These are phyloP conservation scores for Secale cereale DNA, from an alignment of 176 grass and related monocot species.

Conservation along the genomic window DNA sequence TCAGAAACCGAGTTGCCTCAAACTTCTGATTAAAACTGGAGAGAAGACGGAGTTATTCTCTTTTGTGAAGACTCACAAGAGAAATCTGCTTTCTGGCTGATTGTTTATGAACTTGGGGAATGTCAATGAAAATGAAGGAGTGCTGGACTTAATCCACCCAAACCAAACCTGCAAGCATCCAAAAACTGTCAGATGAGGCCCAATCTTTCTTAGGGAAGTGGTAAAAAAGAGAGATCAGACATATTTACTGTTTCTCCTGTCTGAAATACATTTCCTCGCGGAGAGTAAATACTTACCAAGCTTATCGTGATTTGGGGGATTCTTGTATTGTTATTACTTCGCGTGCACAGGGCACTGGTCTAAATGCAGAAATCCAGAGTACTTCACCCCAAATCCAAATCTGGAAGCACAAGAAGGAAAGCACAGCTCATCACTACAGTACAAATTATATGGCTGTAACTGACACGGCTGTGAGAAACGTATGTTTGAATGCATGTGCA, in stretches of 20 bases:
- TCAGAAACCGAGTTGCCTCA: not conserved
- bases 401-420: constrained; percentile 24
- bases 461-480: not conserved
- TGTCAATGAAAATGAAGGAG: not conserved
- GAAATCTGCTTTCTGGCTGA: not conserved
- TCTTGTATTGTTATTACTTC: constrained; percentile 23
- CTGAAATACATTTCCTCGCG: not conserved
- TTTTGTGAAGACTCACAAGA: not conserved
- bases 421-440: not conserved
- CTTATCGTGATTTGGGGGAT: constrained; percentile 26
- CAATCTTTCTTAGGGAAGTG: constrained; percentile 1
- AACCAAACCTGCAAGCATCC: constrained; percentile 26
- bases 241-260: not conserved
- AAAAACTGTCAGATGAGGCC: not conserved
- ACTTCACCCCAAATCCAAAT: constrained; percentile 61
- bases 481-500: not conserved
- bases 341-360: not conserved
- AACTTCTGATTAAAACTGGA: constrained; percentile 23
- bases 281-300: constrained; percentile 24
- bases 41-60: not conserved
- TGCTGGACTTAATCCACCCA: constrained; percentile 14
- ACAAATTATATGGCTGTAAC: not conserved
- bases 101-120: constrained; percentile 8
- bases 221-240: not conserved
- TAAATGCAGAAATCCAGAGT: constrained; percentile 57